Conservation (phyloP, 805 yeast genomes). For the Spencermartinsiella europaea region DNA sequence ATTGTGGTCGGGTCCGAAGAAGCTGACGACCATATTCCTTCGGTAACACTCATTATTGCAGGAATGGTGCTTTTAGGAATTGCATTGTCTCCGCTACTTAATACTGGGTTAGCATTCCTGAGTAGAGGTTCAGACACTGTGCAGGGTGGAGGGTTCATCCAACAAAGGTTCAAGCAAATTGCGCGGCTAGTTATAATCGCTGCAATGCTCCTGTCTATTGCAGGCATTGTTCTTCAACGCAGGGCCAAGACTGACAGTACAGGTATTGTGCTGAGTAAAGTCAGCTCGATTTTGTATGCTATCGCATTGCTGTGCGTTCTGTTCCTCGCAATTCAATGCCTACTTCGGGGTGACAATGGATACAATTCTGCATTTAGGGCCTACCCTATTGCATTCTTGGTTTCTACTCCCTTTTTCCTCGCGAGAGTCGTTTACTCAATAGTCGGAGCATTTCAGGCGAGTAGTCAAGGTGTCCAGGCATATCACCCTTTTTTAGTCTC, state of each 20-base stretch:
- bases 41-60: slow-evolving; percentile 1
- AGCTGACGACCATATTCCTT: background rate
- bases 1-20: slow-evolving; percentile 5
- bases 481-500: slow-evolving; percentile 11
- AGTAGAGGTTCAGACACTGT: slow-evolving; percentile 5
- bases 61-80: slow-evolving; percentile 11
- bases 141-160: background rate
- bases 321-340: slow-evolving; percentile 6
- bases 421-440: slow-evolving; percentile 9
- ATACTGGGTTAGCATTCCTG: slow-evolving; percentile 13
- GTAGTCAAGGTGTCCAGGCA: slow-evolving; percentile 1
- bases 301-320: slow-evolving; percentile 2
- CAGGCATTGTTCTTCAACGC: slow-evolving; percentile 6
- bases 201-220: slow-evolving; percentile 10
- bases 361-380: slow-evolving; percentile 5
- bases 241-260: slow-evolving; percentile 1
- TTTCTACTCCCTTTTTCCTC: slow-evolving; percentile 13
- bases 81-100: slow-evolving; percentile 13
- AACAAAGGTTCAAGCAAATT: slow-evolving; percentile 3
- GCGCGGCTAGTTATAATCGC: slow-evolving; percentile 4
- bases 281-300: slow-evolving; percentile 5
- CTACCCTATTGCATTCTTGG: slow-evolving; percentile 4
- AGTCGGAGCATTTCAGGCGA: slow-evolving; percentile 9
- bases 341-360: background rate
- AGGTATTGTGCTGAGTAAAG: slow-evolving; percentile 5